Percentiles rank a stretch among this genome's conserved stretches.
phyloP scores from a whole-genome alignment of 2,329 filamentous ascomycete species.

The Magnaporthiopsis poae region DNA sequence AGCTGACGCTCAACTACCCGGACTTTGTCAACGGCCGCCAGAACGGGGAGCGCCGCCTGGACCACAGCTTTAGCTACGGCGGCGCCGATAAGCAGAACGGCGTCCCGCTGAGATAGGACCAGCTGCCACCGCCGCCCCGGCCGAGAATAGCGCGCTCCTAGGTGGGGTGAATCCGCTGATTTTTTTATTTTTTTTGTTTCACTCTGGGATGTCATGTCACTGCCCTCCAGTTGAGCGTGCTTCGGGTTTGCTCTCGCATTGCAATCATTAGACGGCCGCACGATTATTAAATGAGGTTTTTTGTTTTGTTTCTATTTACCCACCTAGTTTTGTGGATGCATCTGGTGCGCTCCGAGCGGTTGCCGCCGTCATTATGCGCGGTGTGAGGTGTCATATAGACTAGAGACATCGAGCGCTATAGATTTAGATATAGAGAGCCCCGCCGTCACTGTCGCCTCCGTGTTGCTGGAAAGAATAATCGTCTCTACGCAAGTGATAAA shows the following conservation, averaged over 20 bases:
- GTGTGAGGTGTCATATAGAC: not conserved
- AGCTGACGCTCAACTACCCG: slow-evolving; percentile 91
- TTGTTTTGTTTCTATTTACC: not conserved
- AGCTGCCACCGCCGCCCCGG: not conserved
- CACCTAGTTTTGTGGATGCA: not conserved
- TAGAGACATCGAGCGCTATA: not conserved
- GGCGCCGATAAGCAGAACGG: not conserved
- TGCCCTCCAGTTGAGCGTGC: not conserved
- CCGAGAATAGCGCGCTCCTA: not conserved
- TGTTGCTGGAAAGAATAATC: too few species aligned
- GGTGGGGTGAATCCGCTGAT: not conserved
- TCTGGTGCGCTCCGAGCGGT: not conserved
- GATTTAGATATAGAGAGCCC: not conserved
- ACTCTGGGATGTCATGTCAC: not conserved
- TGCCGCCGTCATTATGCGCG: not conserved
- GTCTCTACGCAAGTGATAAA: too few species aligned
- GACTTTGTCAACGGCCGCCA: slow-evolving; percentile 80
- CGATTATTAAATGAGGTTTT: not conserved
- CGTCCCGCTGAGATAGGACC: not conserved
- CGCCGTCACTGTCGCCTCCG: too few species aligned
- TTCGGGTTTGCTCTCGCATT: not conserved
- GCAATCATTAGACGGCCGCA: not conserved
- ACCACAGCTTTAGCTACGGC: slow-evolving; percentile 31
- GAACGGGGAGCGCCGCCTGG: slow-evolving; percentile 57
- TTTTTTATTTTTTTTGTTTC: not conserved